A percentile compares a stretch with the other conserved stretches of the same genome.
Conservation (phyloP, 2,329 filamentous ascomycete genomes). For the Diaporthe ampelina region DNA sequence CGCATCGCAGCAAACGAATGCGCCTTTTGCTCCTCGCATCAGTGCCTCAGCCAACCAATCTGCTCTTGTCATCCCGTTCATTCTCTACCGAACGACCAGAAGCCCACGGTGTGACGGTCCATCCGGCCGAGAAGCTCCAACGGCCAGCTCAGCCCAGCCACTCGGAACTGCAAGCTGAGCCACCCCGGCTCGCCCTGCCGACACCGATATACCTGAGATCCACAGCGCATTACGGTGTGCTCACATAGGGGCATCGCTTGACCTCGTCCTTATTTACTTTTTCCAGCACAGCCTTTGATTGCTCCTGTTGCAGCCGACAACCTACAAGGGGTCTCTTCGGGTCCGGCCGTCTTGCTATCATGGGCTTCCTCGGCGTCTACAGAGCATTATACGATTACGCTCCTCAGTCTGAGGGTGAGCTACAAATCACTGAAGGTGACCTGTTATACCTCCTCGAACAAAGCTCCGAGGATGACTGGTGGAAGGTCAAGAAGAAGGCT, state of each 20-base stretch:
- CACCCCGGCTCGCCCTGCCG: constrained; percentile 38
- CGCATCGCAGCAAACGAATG: constrained; percentile 8
- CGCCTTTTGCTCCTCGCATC: constrained; percentile 29
- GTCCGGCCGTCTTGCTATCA: constrained; percentile 54
- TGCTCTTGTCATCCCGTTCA: not conserved
- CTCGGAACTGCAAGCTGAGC: constrained; percentile 26
- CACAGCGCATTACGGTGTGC: constrained; percentile 31
- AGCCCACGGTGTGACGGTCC: constrained; percentile 26
- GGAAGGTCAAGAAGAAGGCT: constrained; percentile 95
- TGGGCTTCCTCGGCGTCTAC: constrained; percentile 95
- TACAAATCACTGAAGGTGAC: constrained; percentile 88
- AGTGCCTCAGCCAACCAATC: constrained; percentile 4
- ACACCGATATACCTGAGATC: constrained; percentile 8
- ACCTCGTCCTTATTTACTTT: not conserved
- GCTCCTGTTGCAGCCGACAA: constrained; percentile 30
- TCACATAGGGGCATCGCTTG: constrained; percentile 18
- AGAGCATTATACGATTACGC: constrained; percentile 93
- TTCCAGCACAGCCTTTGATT: not conserved
- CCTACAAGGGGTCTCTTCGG: not conserved
- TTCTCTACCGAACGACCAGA: not conserved
- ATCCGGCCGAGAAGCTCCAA: constrained; percentile 33
- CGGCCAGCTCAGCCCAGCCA: constrained; percentile 29
- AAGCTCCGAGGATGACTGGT: constrained; percentile 85
- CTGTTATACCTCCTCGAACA: constrained; percentile 91
- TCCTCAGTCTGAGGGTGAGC: constrained; percentile 88